Conservation (phyloP, 2,329 filamentous ascomycete species). For the Colletotrichum sojae region DNA sequence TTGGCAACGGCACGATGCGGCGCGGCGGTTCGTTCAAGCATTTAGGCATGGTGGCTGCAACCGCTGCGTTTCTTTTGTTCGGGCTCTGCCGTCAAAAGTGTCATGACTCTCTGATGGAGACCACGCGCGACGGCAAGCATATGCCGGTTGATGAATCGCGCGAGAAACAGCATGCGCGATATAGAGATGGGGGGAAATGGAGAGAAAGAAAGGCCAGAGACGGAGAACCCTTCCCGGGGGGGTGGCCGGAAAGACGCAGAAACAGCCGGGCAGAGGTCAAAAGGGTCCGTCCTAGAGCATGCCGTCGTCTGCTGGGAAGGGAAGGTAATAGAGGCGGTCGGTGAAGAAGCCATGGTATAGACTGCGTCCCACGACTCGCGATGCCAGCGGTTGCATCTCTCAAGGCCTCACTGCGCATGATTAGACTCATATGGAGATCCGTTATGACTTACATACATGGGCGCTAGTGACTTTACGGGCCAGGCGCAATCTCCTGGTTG, state of each 20-base stretch:
- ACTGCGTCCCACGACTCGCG: slow-evolving; percentile 38
- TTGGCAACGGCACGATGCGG: slow-evolving; percentile 23
- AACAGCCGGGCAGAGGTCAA: slow-evolving; percentile 3
- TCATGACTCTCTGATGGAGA: slow-evolving; percentile 26
- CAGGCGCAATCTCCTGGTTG: slow-evolving; percentile 36
- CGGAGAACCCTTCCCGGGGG: slow-evolving; percentile 27
- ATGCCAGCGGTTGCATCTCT: slow-evolving; percentile 34
- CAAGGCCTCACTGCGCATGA: slow-evolving; percentile 37
- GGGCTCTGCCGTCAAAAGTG: slow-evolving; percentile 35
- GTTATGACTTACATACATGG: slow-evolving; percentile 40
- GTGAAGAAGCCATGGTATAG: slow-evolving; percentile 25
- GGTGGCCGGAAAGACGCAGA: slow-evolving; percentile 10
- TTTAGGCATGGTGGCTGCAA: slow-evolving; percentile 8
- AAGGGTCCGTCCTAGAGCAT: slow-evolving; percentile 10
- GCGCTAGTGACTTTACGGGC: slow-evolving; percentile 36
- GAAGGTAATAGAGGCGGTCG: slow-evolving; percentile 31
- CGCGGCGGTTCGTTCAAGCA: slow-evolving; percentile 30
- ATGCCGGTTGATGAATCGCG: slow-evolving; percentile 22
- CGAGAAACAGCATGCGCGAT: not conserved
- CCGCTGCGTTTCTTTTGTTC: slow-evolving; percentile 18
- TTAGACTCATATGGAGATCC: slow-evolving; percentile 40
- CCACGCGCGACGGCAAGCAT: slow-evolving; percentile 26
- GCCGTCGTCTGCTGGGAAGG: slow-evolving; percentile 15
- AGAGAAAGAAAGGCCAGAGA: not conserved
- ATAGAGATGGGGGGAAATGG: not conserved